Evolutionary conservation across 257 asterid genomes (phyloP), one percentile per base, ranked within the genome.

Genomic region (Salvia miltiorrhiza): DNA sequence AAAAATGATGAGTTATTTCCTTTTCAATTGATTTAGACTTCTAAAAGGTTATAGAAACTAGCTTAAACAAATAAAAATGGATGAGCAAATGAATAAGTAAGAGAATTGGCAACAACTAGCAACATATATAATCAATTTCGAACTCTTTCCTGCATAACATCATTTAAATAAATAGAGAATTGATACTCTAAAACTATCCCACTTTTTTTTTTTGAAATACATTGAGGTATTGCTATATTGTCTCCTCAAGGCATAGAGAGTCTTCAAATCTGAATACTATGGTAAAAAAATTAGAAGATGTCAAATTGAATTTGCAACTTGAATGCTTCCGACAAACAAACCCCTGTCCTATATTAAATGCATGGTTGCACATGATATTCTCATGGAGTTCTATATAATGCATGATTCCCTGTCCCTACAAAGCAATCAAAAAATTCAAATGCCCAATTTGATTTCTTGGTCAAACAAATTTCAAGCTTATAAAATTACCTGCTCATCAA

Each of bases 401-500:
- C 53, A 56, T 41, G 45, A 17, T 53, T 68, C 39, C 54, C 71
- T 23, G 67, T 37, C 59, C 17, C 74, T 9, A 62, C 53, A 69
- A 68, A 37, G 58, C 68, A 54, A 68, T 59, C 76, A 63, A 39
- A 66, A n/a, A 65, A 24, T 45, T 69, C 54, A 53, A 43, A 60
- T 26, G 12, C 24, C 49, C 58, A 43, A 30, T 47, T 37, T 6
- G 26, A 61, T 57, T 48, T 71, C 37, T 70, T 57, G 54, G 72
- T 48, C 37, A 48, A 66, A 59, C 70, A 73, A 60, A 40, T 21
- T 44, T 69, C 58, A 63, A 72, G 62, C 63, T 72, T 40, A 53
- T 56, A 4, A 30, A 61, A 58, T 67, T 75, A 90, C 99, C 97
- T 88, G 99, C 67, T 94, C 99, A 83, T 94, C 99, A 64, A 96